phyloP scores from a whole-genome alignment of 2,329 filamentous ascomycete species.

The Penicillium polonicum region DNA sequence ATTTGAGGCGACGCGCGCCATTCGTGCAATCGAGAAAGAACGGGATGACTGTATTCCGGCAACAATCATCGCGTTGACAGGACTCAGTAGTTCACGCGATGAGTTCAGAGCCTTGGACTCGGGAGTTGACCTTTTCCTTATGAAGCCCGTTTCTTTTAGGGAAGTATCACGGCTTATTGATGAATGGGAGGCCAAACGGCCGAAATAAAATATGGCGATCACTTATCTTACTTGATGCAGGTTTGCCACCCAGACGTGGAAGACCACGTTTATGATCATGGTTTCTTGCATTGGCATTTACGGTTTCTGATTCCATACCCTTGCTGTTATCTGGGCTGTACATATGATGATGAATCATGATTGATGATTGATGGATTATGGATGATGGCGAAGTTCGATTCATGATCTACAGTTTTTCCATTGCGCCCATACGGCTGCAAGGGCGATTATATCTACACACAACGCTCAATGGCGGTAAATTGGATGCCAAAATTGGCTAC shows the following conservation, averaged over 20 bases:
- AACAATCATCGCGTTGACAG: slow-evolving; percentile 46
- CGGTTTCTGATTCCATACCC: not conserved
- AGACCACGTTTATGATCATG: not conserved
- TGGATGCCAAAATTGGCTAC: not conserved
- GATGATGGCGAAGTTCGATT: not conserved
- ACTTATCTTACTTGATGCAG: not conserved
- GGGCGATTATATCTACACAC: not conserved
- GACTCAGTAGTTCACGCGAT: slow-evolving; percentile 41
- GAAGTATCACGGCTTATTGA: slow-evolving; percentile 40
- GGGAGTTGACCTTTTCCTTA: slow-evolving; percentile 47
- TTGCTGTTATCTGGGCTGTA: not conserved
- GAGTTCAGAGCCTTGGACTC: slow-evolving; percentile 41
- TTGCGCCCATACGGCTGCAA: not conserved
- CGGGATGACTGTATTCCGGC: slow-evolving; percentile 26
- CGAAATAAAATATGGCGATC: not conserved
- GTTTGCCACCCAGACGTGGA: not conserved
- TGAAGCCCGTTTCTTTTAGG: slow-evolving; percentile 47
- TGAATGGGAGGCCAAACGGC: slow-evolving; percentile 23
- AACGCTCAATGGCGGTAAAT: not conserved
- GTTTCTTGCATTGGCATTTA: not conserved
- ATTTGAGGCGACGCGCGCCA: slow-evolving; percentile 46
- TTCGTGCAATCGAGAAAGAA: slow-evolving; percentile 31
- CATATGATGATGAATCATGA: not conserved
- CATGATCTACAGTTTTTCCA: not conserved
- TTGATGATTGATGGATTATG: not conserved